These are phyloP conservation scores for Leccinellum albellum DNA, from an alignment of 768 basidiomycete species.

Conservation along the genomic window DNA sequence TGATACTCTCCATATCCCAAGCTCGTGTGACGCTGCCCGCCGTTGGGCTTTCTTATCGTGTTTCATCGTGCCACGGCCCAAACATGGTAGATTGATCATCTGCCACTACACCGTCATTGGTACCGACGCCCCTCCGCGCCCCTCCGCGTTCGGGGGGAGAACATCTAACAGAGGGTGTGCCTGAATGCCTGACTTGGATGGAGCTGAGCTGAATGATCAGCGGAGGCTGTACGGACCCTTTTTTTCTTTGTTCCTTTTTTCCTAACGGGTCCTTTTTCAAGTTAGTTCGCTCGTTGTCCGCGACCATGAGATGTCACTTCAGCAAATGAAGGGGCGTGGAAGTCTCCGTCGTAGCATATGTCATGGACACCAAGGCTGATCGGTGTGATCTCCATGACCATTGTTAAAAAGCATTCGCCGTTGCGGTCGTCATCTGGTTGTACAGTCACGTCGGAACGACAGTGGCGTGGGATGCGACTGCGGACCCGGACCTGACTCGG, in stretches of 20 bases:
- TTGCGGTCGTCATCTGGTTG: background rate
- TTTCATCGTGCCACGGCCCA: background rate
- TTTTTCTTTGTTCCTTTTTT: background rate
- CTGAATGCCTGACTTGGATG: background rate
- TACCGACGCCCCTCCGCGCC: background rate
- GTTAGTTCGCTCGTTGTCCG: background rate
- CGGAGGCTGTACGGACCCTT: background rate
- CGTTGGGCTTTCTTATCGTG: background rate
- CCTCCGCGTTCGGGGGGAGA: background rate
- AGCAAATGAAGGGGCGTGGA: background rate
- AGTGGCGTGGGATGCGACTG: background rate
- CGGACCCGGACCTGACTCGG: too few relatives aligned
- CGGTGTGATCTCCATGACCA: background rate
- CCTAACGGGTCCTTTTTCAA: background rate
- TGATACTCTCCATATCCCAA: background rate
- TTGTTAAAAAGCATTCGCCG: background rate
- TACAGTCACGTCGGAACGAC: background rate
- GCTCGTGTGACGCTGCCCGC: background rate
- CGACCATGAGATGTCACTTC: background rate
- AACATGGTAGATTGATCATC: background rate
- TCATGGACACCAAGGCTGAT: background rate
- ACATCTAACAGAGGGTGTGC: background rate
- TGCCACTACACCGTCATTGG: background rate
- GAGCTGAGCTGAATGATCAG: background rate
- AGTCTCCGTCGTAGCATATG: background rate